These are phyloP conservation scores for Aspergillus neotritici DNA, from an alignment of 2,329 filamentous ascomycete genomes.

Conservation along the genomic window DNA sequence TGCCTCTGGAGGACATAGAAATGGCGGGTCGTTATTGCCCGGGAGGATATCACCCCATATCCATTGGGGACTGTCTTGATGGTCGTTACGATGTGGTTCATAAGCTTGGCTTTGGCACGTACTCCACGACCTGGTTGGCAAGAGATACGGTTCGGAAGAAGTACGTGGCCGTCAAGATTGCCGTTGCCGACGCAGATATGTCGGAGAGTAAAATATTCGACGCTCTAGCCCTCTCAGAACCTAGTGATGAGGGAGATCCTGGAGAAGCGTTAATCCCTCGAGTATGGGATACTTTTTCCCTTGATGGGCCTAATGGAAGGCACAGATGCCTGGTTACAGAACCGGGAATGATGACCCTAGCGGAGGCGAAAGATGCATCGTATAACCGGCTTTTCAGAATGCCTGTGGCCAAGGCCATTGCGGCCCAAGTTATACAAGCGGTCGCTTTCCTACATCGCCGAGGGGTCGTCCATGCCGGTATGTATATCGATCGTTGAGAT, in stretches of 20 bases:
- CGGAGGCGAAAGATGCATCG: constrained; percentile 17
- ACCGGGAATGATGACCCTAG: constrained; percentile 16
- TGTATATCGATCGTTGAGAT: too few species aligned
- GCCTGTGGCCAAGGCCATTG: constrained; percentile 13
- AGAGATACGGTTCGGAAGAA: constrained; percentile 13
- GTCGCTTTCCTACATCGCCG: constrained; percentile 18
- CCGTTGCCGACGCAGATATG: neutral
- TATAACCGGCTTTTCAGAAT: constrained; percentile 11
- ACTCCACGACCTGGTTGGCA: constrained; percentile 42
- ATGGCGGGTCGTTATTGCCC: constrained; percentile 23
- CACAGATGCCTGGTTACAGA: constrained; percentile 17
- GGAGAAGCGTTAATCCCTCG: constrained; percentile 10
- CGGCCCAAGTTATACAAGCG: constrained; percentile 16
- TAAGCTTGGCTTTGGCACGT: constrained; percentile 44
- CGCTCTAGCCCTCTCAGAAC: neutral
- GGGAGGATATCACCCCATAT: constrained; percentile 40
- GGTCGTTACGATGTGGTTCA: constrained; percentile 38
- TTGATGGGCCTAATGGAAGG: constrained; percentile 14
- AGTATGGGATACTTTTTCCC: constrained; percentile 14
- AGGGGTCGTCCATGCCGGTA: constrained; percentile 21
- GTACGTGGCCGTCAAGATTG: constrained; percentile 7
- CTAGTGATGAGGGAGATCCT: neutral
- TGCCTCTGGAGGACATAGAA: constrained; percentile 11
- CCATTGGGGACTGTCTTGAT: constrained; percentile 37
- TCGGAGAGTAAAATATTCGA: constrained; percentile 2